Evolutionary conservation across 2,329 filamentous ascomycete genomes (phyloP).

Genomic region (Verticillium alfalfae): DNA sequence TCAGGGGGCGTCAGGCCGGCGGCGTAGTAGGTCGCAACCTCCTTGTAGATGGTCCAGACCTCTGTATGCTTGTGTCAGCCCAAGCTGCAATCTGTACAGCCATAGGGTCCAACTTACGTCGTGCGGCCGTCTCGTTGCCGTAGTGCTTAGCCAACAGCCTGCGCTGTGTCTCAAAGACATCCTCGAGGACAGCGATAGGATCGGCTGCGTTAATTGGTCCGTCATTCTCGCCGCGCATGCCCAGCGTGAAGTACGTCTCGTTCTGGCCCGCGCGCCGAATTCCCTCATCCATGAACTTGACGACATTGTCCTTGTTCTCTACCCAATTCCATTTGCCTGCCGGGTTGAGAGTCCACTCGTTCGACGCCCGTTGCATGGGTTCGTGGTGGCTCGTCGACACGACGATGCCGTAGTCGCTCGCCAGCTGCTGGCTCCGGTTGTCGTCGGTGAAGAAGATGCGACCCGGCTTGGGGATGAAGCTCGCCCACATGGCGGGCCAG

Average conservation of each 20-base stretch:
- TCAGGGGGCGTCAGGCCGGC: conserved; percentile 48
- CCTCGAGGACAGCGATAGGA: conserved; percentile 50
- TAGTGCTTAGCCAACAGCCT: conserved; percentile 53
- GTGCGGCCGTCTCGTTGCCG: conserved; percentile 45
- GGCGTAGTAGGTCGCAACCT: conserved; percentile 55
- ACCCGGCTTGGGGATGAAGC: conserved; percentile 43
- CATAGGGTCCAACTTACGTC: conserved; percentile 52
- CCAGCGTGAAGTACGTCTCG: conserved; percentile 59
- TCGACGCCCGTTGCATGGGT: conserved; percentile 55
- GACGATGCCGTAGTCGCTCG: conserved; percentile 64
- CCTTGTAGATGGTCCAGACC: conserved; percentile 58
- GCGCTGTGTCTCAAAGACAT: conserved; percentile 53
- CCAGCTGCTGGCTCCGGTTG: conserved; percentile 56
- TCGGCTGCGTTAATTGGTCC: conserved; percentile 47
- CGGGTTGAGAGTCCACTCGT: conserved; percentile 41
- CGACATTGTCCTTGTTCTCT: conserved; percentile 59
- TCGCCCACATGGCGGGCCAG: conserved; percentile 48
- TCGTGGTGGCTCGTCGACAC: conserved; percentile 66
- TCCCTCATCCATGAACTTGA: conserved; percentile 57
- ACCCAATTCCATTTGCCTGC: conserved; percentile 61
- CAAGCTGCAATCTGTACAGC: conserved; percentile 44
- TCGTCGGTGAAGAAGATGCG: conserved; percentile 67
- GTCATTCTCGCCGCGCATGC: conserved; percentile 64
- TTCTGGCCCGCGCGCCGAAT: conserved; percentile 45
- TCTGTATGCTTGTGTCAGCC: conserved; percentile 57